Base-by-base conservation (phyloP, 345 rosid genomes). In the Excoecaria agallocha region DNA sequence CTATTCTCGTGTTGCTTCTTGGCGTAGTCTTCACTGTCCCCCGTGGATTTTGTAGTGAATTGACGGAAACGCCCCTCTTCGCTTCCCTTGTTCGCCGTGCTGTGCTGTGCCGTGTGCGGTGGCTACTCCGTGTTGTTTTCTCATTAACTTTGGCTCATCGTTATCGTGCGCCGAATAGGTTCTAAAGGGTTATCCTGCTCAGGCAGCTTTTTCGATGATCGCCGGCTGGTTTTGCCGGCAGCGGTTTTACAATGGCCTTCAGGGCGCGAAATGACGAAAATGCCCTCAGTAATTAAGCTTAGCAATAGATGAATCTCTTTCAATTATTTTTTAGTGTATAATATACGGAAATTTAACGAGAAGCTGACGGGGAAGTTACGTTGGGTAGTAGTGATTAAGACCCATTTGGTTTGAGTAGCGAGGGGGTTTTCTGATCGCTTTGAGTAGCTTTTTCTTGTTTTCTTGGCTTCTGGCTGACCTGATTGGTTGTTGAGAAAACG, bases 391-490 rank as follows among this genome's bases (percentile, higher is more conserved):
- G 51, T 38, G 38, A 20, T 16, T 38, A 55, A 41, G 50, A 19
- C 67, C 46, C 74, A 72, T 71, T 72, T 69, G 73, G 51, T 58
- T 55, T 66, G 74, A 19, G 39, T 58, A 24, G 38, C 59, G 38
- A 5, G 20, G n/a, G 80, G 78, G 83, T 58, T 71, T 56, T 80
- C 78, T 57, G 70, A 81, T 73, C 81, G 58, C 45, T 41, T 49
- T 43, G 25, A 3, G 54, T n/a, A 48, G 7, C 37, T 48, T 30
- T 35, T 15, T 15, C 17, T 68, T 51, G 6, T 16, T 19, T 20
- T 49, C 25, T 43, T 56, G 9, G 1, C 24, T 20, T 61, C 20
- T 20, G 62, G 49, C 38, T 63, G 49, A 15, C 73, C 46, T 80
- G 69, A 51, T 63, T 72, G 48, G 50, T 56, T 81, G 56, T 30